Evolutionary conservation across 305 asterid species (phyloP).

Genomic region (Rubia peregrina): DNA sequence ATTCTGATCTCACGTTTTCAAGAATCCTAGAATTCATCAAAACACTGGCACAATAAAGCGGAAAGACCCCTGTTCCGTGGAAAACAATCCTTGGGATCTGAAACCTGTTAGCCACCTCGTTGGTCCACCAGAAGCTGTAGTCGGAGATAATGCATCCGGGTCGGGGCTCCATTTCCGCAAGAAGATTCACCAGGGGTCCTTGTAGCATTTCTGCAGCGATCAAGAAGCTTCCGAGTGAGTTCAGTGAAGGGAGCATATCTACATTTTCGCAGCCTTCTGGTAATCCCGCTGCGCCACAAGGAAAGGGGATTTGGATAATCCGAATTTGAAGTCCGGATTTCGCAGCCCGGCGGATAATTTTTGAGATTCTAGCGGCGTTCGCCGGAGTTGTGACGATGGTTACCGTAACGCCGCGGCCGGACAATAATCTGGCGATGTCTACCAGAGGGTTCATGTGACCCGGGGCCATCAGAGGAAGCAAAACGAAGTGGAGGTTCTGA

Average conservation of each 20-base stretch:
- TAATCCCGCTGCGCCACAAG: slow-evolving; percentile 40
- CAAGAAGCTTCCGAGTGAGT: slow-evolving; percentile 28
- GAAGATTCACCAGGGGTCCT: slow-evolving; percentile 22
- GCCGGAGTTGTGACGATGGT: slow-evolving; percentile 25
- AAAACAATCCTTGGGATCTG: slow-evolving; percentile 45
- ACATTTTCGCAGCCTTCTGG: slow-evolving; percentile 47
- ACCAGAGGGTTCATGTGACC: slow-evolving; percentile 27
- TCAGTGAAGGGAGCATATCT: slow-evolving; percentile 44
- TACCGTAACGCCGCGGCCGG: slow-evolving; percentile 12
- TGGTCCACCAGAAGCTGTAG: slow-evolving; percentile 44
- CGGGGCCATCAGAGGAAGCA: slow-evolving; percentile 25
- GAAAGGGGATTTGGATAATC: slow-evolving; percentile 33
- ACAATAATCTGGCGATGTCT: slow-evolving; percentile 21
- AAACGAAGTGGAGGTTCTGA: slow-evolving; percentile 12
- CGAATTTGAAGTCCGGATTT: neutral
- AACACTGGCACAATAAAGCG: slow-evolving; percentile 24
- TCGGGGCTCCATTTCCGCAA: slow-evolving; percentile 25
- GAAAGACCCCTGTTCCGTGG: slow-evolving; percentile 39
- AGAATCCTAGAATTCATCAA: slow-evolving; percentile 19
- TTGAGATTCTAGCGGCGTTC: slow-evolving; percentile 18
- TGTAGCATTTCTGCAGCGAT: slow-evolving; percentile 29
- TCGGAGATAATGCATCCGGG: slow-evolving; percentile 55
- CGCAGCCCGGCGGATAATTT: neutral
- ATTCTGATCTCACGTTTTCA: slow-evolving; percentile 29
- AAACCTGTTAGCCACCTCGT: slow-evolving; percentile 25